Conservation (phyloP, 2,329 filamentous ascomycete genomes). For the Macrophomina pseudophaseolina region DNA sequence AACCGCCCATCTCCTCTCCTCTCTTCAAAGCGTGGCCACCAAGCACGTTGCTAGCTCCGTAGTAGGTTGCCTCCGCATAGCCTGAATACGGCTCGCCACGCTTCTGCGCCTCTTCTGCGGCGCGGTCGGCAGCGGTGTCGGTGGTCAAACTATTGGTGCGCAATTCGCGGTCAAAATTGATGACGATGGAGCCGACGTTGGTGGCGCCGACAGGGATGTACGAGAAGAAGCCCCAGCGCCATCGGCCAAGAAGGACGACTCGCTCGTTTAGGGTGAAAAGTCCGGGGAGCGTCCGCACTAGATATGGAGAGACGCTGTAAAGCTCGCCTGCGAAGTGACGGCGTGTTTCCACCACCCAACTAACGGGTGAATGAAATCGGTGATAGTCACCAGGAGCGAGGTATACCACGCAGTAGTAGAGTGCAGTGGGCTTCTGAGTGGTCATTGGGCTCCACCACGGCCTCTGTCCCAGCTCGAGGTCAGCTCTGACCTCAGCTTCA, state of each 20-base stretch:
- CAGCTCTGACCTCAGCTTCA: constrained; percentile 81
- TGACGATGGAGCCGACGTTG: constrained; percentile 93
- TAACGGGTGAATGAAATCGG: constrained; percentile 92
- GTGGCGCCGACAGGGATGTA: constrained; percentile 96
- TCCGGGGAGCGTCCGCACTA: constrained; percentile 89
- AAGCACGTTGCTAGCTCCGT: constrained; percentile 74
- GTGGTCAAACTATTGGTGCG: constrained; percentile 91
- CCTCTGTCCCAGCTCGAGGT: constrained; percentile 71
- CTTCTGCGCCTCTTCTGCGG: constrained; percentile 76
- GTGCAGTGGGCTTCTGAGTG: constrained; percentile 61
- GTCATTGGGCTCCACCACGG: constrained; percentile 53
- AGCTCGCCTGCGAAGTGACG: constrained; percentile 98
- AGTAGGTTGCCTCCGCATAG: constrained; percentile 90
- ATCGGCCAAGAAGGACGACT: constrained; percentile 88
- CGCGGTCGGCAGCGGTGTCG: constrained; percentile 87
- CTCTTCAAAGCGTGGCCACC: constrained; percentile 81
- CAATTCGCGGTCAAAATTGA: constrained; percentile 96
- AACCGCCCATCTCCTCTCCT: constrained; percentile 98
- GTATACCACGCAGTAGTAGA: constrained; percentile 96
- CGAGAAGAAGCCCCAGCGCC: constrained; percentile 97
- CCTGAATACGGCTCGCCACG: constrained; percentile 85
- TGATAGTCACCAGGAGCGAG: constrained; percentile 98
- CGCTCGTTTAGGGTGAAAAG: constrained; percentile 97
- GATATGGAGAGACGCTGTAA: constrained; percentile 92
- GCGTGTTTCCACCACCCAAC: constrained; percentile 92